Evolutionary conservation across 2,329 filamentous ascomycete species (phyloP).

Genomic region (Alternaria sp.): DNA sequence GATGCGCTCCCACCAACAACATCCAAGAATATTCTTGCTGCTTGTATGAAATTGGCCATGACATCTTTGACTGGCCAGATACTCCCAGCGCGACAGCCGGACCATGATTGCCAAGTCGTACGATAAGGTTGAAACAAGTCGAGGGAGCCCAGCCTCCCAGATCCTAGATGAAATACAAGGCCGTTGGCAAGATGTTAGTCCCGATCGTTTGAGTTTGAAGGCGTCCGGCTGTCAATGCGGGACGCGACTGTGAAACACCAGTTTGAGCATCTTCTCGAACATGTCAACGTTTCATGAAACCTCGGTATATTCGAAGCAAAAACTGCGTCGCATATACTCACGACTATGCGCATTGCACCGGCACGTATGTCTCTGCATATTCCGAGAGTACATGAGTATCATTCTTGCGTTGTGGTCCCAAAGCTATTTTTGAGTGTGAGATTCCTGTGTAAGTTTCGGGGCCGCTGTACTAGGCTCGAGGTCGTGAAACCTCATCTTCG

Average conservation of each 20-base stretch:
- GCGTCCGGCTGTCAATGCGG: slow-evolving; percentile 19
- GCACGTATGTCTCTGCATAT: slow-evolving; percentile 6
- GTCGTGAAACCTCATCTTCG: slow-evolving; percentile 26
- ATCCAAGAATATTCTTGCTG: slow-evolving; percentile 13
- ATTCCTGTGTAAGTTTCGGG: slow-evolving; percentile 5
- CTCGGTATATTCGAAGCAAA: slow-evolving; percentile 17
- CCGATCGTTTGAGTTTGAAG: slow-evolving; percentile 8
- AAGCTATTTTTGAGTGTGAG: slow-evolving; percentile 1
- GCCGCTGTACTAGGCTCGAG: slow-evolving; percentile 21
- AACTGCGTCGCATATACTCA: slow-evolving; percentile 17
- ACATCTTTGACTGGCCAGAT: slow-evolving; percentile 20
- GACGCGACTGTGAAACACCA: slow-evolving; percentile 24
- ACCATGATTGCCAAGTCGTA: slow-evolving; percentile 5
- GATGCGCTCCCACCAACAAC: not conserved
- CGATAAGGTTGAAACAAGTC: slow-evolving; percentile 6
- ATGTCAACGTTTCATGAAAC: slow-evolving; percentile 37
- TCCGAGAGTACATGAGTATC: slow-evolving; percentile 4
- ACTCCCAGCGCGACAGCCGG: slow-evolving; percentile 10
- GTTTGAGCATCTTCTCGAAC: slow-evolving; percentile 33
- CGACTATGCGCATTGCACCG: slow-evolving; percentile 2
- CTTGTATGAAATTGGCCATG: slow-evolving; percentile 15
- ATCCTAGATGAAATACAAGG: slow-evolving; percentile 6
- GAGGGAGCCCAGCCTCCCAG: slow-evolving; percentile 7
- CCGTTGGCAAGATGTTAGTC: slow-evolving; percentile 6
- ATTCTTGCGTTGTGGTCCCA: not conserved